phyloP scores from a whole-genome alignment of 768 basidiomycete species.

The Dioszegia aurantiaca region DNA sequence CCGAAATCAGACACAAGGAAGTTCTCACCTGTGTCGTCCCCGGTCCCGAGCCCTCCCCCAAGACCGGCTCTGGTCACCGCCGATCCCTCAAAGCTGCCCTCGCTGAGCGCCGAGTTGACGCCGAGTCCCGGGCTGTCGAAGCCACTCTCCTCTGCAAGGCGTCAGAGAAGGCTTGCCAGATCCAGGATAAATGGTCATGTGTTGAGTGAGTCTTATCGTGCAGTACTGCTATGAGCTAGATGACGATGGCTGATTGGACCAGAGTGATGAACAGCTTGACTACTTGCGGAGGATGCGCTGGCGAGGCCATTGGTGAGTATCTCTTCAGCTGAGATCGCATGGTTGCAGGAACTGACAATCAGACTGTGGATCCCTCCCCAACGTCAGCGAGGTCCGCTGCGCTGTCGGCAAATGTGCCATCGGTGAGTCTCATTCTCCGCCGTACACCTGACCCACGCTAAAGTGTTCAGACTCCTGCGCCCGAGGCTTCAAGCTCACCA shows the following conservation, averaged over 20 bases:
- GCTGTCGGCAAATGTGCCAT: conserved; percentile 21
- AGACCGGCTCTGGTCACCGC: neutral
- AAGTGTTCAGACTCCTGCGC: conserved; percentile 13
- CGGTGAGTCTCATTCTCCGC: conserved; percentile 16
- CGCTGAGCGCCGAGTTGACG: neutral
- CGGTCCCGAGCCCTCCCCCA: neutral
- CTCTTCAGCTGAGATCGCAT: neutral
- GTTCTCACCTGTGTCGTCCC: neutral
- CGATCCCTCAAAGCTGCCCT: conserved; percentile 9
- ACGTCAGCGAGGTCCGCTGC: conserved; percentile 27
- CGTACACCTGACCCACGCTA: neutral
- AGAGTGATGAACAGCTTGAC: conserved; percentile 21
- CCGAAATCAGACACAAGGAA: neutral
- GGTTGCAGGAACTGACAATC: no score
- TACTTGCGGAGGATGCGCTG: conserved; percentile 28
- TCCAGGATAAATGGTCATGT: conserved; percentile 17
- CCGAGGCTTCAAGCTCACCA: conserved; percentile 13
- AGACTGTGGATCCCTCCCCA: conserved; percentile 28
- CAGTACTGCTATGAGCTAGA: no score
- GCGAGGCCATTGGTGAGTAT: conserved; percentile 26
- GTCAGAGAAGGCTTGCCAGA: conserved; percentile 28
- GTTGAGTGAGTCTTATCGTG: conserved; percentile 16
- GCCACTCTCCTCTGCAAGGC: neutral
- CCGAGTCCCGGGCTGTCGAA: conserved; percentile 4
- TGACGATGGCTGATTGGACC: neutral